Conservation (phyloP, 163 green algal species). For the Scenedesmus sp. region DNA sequence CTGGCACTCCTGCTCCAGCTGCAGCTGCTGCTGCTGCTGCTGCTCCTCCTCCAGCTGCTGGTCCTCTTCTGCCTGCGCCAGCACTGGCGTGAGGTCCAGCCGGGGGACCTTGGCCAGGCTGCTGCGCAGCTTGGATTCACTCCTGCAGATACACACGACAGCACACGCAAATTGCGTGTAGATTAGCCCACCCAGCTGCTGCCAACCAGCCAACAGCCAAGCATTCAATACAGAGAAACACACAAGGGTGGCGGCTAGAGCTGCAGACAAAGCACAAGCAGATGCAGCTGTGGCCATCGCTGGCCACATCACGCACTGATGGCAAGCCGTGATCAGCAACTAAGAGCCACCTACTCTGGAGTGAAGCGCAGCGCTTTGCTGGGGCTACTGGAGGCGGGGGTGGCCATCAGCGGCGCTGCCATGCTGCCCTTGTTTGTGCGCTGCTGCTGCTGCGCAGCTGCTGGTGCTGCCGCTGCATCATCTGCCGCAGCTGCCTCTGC, state of each 20-base stretch:
- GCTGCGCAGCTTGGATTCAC: neutral
- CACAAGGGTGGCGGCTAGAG: neutral
- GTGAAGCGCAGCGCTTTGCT: conserved; percentile 3
- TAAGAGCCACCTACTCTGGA: neutral
- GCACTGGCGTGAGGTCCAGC: conserved; percentile 44
- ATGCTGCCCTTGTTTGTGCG: neutral
- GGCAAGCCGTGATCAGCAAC: too few species aligned
- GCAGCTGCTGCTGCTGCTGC: neutral
- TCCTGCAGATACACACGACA: neutral
- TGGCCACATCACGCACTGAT: too few species aligned
- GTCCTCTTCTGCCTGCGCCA: conserved; percentile 9
- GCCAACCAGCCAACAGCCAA: neutral
- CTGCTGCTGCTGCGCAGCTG: neutral
- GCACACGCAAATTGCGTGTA: neutral
- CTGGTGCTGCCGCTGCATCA: neutral
- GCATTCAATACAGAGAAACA: too few species aligned
- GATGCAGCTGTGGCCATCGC: neutral
- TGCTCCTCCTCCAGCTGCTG: neutral
- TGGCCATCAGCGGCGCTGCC: neutral
- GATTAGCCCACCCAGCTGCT: neutral
- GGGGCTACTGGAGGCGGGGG: neutral
- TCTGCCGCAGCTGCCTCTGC: neutral
- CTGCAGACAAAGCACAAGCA: neutral
- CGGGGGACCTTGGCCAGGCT: conserved; percentile 5
- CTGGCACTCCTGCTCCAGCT: neutral